phyloP scores from a whole-genome alignment of 441 rosid species.

The Syzygium syzygioides region DNA sequence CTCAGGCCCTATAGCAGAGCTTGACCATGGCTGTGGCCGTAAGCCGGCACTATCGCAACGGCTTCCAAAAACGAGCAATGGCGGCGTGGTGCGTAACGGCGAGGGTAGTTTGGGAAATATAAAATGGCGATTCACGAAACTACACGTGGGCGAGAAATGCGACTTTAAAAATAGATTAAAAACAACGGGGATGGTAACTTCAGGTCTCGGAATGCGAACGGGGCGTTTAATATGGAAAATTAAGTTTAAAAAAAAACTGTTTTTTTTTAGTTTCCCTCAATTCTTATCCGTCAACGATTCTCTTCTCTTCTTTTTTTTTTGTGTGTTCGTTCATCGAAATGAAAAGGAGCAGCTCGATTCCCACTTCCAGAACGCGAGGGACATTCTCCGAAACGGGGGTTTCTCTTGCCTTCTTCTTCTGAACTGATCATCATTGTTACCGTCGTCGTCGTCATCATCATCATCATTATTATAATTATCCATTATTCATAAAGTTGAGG shows the following conservation, averaged over 20 bases:
- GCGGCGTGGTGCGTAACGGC: background rate
- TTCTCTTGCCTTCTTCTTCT: background rate
- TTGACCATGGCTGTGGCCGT: background rate
- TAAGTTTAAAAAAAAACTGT: fast-evolving
- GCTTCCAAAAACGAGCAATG: background rate
- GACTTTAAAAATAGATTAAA: background rate
- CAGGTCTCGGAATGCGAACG: background rate
- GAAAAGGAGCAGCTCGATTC: background rate
- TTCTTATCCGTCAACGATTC: background rate
- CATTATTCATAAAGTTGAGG: background rate
- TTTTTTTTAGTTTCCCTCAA: background rate
- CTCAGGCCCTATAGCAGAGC: background rate
- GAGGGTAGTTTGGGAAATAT: background rate
- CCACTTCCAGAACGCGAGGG: background rate
- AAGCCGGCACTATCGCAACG: background rate
- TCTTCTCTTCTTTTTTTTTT: too few species aligned
- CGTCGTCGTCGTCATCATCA: too few species aligned
- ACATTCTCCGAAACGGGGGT: background rate
- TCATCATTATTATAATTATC: background rate
- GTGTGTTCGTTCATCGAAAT: background rate
- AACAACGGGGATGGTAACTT: fast-evolving
- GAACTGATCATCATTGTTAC: too few species aligned
- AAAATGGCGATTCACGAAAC: too few species aligned
- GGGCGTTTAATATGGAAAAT: background rate
- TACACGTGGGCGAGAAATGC: background rate